Base-by-base conservation (phyloP, 768 basidiomycete species). In the Lactarius indigo region DNA sequence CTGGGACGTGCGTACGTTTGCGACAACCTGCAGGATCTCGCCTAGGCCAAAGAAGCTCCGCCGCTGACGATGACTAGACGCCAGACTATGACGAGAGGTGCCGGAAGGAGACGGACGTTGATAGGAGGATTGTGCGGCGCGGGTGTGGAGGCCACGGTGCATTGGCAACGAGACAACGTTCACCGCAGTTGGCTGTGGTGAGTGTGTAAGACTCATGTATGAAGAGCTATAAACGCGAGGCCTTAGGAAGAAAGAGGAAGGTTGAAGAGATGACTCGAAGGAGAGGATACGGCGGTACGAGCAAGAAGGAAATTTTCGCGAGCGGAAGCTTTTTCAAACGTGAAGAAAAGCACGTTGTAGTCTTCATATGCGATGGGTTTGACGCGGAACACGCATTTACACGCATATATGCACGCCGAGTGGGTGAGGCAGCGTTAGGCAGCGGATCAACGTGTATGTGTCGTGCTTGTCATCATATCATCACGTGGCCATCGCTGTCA, bases 41-140 rank as follows among this genome's bases (percentile, higher is more conserved):
- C 89, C 84, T 79, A 93, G 82, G 31, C 92, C 91, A 69, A 93
- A 93, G 69, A 92, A 84, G 68, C 87, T 87, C 63, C 90, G 82
- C 73, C 85, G 87, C 73, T 85, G 85, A 58, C 85, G 78, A 73
- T 88, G 86, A 47, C 80, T 74, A 23, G 86, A 56, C 31, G 44
- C 61, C 65, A 62, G 59, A 42, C 44, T 70, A 59, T 59, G 68
- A 59, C 54, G 67, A 31, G 63, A 58, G 61, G 28, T 31, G 59
- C n/a, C 44, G 7, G 62, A n/a, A 30, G 39, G 63, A 35, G 64
- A 47, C 57, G 39, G 57, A 31, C 39, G 50, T 58, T 63, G 66
- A 67, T 63, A 63, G 66, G 66, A 55, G 66, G 52, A 67, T 15
- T 8, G 61, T 33, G 62, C 47, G 57, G 39, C 39, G 55, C 59